Evolutionary conservation across 148 eudicot species (phyloP).

Genomic region (Simmondsia chinensis): DNA sequence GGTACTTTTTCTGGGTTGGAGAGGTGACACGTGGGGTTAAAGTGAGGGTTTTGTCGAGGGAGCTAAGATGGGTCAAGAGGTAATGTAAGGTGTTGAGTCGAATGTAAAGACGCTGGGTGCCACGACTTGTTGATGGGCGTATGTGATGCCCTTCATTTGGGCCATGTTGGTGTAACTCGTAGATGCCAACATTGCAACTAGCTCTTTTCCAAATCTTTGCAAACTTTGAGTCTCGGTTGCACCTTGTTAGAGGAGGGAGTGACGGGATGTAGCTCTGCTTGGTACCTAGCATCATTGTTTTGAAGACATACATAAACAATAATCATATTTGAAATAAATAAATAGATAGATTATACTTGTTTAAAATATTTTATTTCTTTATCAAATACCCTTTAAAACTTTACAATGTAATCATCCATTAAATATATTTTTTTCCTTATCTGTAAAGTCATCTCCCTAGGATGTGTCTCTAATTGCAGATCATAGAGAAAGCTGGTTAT

Average conservation of each 20-base stretch:
- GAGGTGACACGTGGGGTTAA: conserved; percentile 43
- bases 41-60: conserved; percentile 59
- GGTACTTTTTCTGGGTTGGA: conserved; percentile 16
- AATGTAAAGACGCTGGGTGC: conserved; percentile 89
- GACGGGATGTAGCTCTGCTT: conserved; percentile 87
- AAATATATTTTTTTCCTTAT: too few relatives aligned
- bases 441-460: too few relatives aligned
- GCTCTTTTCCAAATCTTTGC: conserved; percentile 62
- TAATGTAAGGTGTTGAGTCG: conserved; percentile 88
- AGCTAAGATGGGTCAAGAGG: conserved; percentile 56
- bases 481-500: too few relatives aligned
- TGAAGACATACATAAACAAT: neutral
- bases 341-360: too few relatives aligned
- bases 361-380: too few relatives aligned
- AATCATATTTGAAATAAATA: neutral
- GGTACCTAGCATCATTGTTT: conserved; percentile 36
- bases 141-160: conserved; percentile 45
- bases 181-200: conserved; percentile 38
- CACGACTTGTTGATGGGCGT: conserved; percentile 89
- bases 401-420: too few relatives aligned
- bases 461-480: too few relatives aligned
- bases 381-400: too few relatives aligned
- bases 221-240: conserved; percentile 61
- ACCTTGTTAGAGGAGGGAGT: conserved; percentile 88
- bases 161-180: conserved; percentile 26